A percentile compares a stretch with the other conserved stretches of the same genome.
These are phyloP conservation scores for Ophiostoma fasciatum DNA, from an alignment of 2,329 filamentous ascomycete species.

Conservation along the genomic window DNA sequence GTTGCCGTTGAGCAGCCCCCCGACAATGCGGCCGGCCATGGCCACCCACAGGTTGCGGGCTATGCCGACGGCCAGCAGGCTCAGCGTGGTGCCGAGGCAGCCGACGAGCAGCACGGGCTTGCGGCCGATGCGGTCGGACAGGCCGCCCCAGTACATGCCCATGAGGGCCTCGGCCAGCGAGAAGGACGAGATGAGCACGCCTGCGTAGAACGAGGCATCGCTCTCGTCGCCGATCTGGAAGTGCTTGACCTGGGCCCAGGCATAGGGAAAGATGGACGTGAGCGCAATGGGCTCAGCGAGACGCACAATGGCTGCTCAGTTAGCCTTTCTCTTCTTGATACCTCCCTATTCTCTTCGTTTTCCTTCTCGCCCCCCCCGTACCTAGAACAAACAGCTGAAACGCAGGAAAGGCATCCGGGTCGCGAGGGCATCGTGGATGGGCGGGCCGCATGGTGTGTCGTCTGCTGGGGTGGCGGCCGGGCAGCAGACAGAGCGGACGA, in stretches of 20 bases:
- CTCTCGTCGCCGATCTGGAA: constrained; percentile 56
- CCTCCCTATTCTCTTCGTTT: background rate
- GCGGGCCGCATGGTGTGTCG: constrained; percentile 38
- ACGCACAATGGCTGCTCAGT: constrained; percentile 62
- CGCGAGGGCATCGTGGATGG: constrained; percentile 34
- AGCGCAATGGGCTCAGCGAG: constrained; percentile 86
- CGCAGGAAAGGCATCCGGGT: constrained; percentile 64
- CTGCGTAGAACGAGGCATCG: constrained; percentile 78
- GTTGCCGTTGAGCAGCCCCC: constrained; percentile 79
- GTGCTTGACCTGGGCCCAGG: constrained; percentile 67
- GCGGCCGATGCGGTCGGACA: constrained; percentile 69
- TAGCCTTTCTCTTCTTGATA: background rate
- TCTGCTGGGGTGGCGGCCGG: no score
- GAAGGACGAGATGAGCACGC: constrained; percentile 75
- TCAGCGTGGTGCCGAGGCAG: constrained; percentile 68
- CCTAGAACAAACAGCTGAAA: constrained; percentile 73
- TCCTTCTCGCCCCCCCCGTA: constrained; percentile 26
- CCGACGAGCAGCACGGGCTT: constrained; percentile 76
- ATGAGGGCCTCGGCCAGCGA: constrained; percentile 69
- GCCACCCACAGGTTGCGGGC: constrained; percentile 75
- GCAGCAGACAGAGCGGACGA: no score
- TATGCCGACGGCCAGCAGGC: constrained; percentile 70
- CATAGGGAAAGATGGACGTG: constrained; percentile 87
- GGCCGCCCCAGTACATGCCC: constrained; percentile 74
- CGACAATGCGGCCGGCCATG: constrained; percentile 57